Evolutionary conservation across 2,329 filamentous ascomycete genomes (phyloP), one percentile per base, ranked within the genome.

Genomic region (Lecanicillium sp.): DNA sequence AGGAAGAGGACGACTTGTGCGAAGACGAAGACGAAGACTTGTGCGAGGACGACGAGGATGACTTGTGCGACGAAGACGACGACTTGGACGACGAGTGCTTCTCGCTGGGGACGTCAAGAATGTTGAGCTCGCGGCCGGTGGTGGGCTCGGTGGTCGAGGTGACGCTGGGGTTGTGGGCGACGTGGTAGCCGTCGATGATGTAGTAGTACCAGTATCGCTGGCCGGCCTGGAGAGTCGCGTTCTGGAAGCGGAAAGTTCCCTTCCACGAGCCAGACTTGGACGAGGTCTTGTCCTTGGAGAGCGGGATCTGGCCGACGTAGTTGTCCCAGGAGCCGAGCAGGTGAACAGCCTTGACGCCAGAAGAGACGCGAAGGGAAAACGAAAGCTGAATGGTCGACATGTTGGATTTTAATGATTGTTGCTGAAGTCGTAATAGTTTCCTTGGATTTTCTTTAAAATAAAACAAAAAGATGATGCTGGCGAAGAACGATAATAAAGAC

Each of bases 151-250:
- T 83, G 59, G 86, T 94, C 59, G 84, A 90, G 57, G 84, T 73
- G 62, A 88, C 82, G 62, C 85, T 86, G 52, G 90, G 89, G 70
- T 97, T 92, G 76, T 97, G 90, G 46, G 89, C 89, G 62, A 94
- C 84, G 65, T 96, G 89, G 79, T 96, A 96, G 54, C 92, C 92
- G 64, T 98, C 92, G 65, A 97, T 92, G 80, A 97, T 96, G 77
- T 96, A 98, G 80, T 98, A 98, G 81, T 97, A 98, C 92, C 92
- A 98, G 80, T 97, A 97, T 61, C 90, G 83, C 62, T 87, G 81
- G 61, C 90, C 88, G 54, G 87, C 74, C 72, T 90, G 81, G 55
- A 97, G 77, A 44, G 87, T 90, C 46, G 79, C 69, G 60, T 83
- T 84, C 68, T 92, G 85, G 71, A 98, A 96, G 69, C 87, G 84